Percentiles rank a stretch among this genome's conserved stretches.
phyloP scores from a whole-genome alignment of 169 alveolate species.

The Plasmodium chabaudi region DNA sequence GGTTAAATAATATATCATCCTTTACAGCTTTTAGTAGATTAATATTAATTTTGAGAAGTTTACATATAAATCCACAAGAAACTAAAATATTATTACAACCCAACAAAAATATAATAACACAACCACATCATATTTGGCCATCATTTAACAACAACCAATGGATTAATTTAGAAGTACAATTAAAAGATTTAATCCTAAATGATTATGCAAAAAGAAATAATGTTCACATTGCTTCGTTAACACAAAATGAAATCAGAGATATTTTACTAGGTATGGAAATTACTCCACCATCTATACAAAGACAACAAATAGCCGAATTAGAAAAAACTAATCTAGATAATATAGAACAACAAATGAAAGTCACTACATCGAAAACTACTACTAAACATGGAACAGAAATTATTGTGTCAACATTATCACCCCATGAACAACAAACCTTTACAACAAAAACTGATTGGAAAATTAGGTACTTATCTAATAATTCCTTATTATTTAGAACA shows the following conservation, averaged over 20 bases:
- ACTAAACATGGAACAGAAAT: constrained; percentile 98
- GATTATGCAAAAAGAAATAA: constrained; percentile 99
- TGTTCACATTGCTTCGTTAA: constrained; percentile 98
- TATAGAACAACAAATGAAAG: constrained; percentile 86
- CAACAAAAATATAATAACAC: constrained; percentile 96
- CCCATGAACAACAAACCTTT: constrained; percentile 98
- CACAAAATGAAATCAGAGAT: constrained; percentile 99
- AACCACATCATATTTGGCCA: constrained; percentile 99
- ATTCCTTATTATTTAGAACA: constrained; percentile 96
- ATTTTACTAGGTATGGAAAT: constrained; percentile 99
- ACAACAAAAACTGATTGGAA: constrained; percentile 99
- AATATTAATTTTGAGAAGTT: constrained; percentile 97
- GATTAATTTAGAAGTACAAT: constrained; percentile 99
- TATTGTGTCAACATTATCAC: constrained; percentile 97
- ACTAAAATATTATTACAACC: constrained; percentile 98
- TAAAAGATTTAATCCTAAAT: constrained; percentile 97
- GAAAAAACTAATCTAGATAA: constrained; percentile 80
- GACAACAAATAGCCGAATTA: constrained; percentile 96
- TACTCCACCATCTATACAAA: constrained; percentile 97
- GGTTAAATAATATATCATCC: constrained; percentile 98
- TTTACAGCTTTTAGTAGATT: constrained; percentile 99
- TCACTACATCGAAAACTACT: constrained; percentile 95
- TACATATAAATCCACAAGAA: constrained; percentile 98
- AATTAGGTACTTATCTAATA: constrained; percentile 98
- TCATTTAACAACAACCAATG: constrained; percentile 99